Conservation (phyloP, 78 protist species). For the Andalucia godoyi region DNA sequence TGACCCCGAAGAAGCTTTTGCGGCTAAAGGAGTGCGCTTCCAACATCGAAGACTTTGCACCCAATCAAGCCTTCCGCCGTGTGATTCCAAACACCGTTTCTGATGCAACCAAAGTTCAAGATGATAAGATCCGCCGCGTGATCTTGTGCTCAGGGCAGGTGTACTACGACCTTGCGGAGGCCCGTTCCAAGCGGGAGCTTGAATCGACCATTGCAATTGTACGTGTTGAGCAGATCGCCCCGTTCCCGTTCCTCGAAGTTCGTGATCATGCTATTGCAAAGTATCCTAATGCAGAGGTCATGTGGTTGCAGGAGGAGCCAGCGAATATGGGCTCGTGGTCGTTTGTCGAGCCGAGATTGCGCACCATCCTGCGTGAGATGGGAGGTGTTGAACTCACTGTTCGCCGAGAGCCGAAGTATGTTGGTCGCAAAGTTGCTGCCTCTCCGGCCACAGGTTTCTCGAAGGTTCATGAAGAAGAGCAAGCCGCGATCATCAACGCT, state of each 20-base stretch:
- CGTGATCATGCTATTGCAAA: constrained; percentile 5
- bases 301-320: constrained; percentile 90
- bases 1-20: constrained; percentile 72
- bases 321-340: constrained; percentile 78
- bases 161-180: constrained; percentile 39
- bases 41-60: constrained; percentile 26
- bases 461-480: background rate
- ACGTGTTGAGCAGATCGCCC: constrained; percentile 82
- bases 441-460: constrained; percentile 55
- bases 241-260: constrained; percentile 86
- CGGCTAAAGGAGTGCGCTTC: constrained; percentile 28
- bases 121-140: constrained; percentile 51
- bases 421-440: constrained; percentile 58
- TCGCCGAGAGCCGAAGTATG: too few species aligned
- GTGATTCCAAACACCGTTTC: constrained; percentile 8
- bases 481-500: background rate
- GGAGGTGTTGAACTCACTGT: background rate
- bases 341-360: constrained; percentile 31
- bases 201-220: constrained; percentile 45
- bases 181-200: background rate
- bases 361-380: background rate
- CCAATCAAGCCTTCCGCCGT: constrained; percentile 14
- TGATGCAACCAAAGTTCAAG: background rate
- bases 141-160: constrained; percentile 82
- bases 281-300: constrained; percentile 51